Base-by-base conservation (phyloP, 2,329 filamentous ascomycete genomes). In the Botryotinia calthae region DNA sequence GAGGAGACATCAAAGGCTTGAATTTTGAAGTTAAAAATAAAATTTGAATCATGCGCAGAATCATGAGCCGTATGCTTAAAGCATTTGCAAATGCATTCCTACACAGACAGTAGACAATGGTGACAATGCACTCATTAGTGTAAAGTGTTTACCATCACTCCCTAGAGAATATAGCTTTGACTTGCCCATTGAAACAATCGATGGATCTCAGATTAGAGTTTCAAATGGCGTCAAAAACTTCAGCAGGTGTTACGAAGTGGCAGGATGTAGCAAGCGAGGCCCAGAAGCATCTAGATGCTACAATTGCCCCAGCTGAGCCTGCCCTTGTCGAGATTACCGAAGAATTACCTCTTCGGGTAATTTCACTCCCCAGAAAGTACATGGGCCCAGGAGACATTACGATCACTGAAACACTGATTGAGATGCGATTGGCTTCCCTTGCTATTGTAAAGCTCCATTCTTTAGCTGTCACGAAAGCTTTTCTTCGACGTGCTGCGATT, bases 401-500 rank as follows among this genome's bases (percentile, higher is more conserved):
- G 69, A 81, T 81, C 4, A 81, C 81, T 63, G 54, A 78, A 28
- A 74, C 73, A 34, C 74, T 76, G 22, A 76, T 76, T 10, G 76
- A 73, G 2, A 68, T 70, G 16, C 73, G 78, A 67, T 46, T 78
- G 9, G 71, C 75, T 51, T 72, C 74, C 44, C 58, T 79, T 14
- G 75, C 75, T 37, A 62, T 20, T 18, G 73, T 75, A 20, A 67
- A 71, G 20, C 75, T 74, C 56, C 78, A 73, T 8, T 78, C 75
- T 16, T 73, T 78, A 34, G 81, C 83, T 22, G 82, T 85, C 0
- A 80, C 82, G 0, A 79, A 80, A 5, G 84, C 84, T 9, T 86
- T 86, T 75, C 84, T 83, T 72, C 85, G 85, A 74, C 80, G 84
- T 28, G 84, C 84, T 1, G 82, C 84, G 2, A 82, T 86, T 54